phyloP scores from a whole-genome alignment of 2,329 filamentous ascomycete species.

The Didymosphaeria variabile region DNA sequence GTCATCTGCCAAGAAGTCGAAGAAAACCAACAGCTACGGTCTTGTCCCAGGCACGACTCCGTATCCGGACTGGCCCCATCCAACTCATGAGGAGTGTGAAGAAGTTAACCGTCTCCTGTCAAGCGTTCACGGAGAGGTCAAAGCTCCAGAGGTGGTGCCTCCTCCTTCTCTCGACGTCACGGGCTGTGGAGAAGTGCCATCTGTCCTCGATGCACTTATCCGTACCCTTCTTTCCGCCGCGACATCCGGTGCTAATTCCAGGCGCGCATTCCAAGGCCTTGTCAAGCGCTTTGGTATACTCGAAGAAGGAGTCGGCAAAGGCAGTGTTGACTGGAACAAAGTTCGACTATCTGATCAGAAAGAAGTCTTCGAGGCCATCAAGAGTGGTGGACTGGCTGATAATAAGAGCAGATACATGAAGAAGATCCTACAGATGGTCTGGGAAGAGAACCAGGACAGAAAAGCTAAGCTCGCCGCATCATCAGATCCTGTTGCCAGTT shows the following conservation, averaged over 20 bases:
- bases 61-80: conserved; percentile 72
- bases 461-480: conserved; percentile 56
- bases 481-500: conserved; percentile 50
- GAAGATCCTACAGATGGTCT: conserved; percentile 74
- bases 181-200: conserved; percentile 74
- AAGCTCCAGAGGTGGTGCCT: conserved; percentile 72
- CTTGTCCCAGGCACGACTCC: conserved; percentile 64
- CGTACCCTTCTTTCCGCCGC: conserved; percentile 70
- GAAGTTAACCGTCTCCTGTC: conserved; percentile 73
- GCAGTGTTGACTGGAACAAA: conserved; percentile 78
- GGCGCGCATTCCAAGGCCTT: conserved; percentile 71
- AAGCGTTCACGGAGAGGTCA: conserved; percentile 70
- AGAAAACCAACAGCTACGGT: conserved; percentile 56
- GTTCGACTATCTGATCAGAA: conserved; percentile 67
- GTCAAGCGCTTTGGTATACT: conserved; percentile 71
- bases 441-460: conserved; percentile 71
- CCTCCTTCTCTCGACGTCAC: conserved; percentile 74
- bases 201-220: conserved; percentile 70
- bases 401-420: conserved; percentile 78
- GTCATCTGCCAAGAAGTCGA: conserved; percentile 48
- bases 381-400: conserved; percentile 73
- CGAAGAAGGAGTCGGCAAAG: conserved; percentile 70
- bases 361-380: conserved; percentile 75
- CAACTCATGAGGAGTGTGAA: conserved; percentile 74
- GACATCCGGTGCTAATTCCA: conserved; percentile 68